phyloP scores from a whole-genome alignment of 345 rosid species.

The Eucalyptus cladocalyx region DNA sequence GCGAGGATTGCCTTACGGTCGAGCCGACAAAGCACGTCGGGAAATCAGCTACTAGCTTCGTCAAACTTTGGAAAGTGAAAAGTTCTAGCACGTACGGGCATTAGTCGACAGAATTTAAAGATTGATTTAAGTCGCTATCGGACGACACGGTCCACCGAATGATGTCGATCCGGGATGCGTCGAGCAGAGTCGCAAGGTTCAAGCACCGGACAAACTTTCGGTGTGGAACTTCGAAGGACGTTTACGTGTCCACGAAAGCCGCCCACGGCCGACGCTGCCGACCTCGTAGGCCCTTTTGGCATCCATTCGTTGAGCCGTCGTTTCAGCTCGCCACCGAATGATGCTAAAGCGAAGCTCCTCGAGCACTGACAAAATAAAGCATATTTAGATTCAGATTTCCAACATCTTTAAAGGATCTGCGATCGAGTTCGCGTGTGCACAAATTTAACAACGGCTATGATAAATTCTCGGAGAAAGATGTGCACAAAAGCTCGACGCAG shows the following conservation, averaged over 20 bases:
- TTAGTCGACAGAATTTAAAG: not conserved
- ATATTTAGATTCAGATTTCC: not conserved
- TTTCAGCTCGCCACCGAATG: not conserved
- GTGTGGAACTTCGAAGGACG: not conserved
- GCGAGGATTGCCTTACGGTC: not conserved
- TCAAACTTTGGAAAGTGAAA: not conserved
- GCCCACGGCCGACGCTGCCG: not conserved
- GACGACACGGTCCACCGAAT: not conserved
- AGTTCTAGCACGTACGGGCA: not conserved
- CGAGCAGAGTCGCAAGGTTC: not conserved
- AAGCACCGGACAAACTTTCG: not conserved
- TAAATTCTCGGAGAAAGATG: not conserved
- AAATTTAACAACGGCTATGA: too few species aligned
- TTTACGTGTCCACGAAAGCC: not conserved
- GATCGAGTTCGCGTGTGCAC: not conserved
- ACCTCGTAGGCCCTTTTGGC: not conserved
- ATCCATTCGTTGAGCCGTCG: not conserved
- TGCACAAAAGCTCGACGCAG: not conserved
- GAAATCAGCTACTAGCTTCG: not conserved
- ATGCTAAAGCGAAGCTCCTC: not conserved
- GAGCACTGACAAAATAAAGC: not conserved
- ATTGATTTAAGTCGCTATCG: not conserved
- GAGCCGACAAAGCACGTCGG: not conserved
- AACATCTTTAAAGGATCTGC: not conserved
- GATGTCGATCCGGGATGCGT: not conserved